These are phyloP conservation scores for Fusarium irregulare DNA, from an alignment of 2,329 filamentous ascomycete species.

Conservation along the genomic window DNA sequence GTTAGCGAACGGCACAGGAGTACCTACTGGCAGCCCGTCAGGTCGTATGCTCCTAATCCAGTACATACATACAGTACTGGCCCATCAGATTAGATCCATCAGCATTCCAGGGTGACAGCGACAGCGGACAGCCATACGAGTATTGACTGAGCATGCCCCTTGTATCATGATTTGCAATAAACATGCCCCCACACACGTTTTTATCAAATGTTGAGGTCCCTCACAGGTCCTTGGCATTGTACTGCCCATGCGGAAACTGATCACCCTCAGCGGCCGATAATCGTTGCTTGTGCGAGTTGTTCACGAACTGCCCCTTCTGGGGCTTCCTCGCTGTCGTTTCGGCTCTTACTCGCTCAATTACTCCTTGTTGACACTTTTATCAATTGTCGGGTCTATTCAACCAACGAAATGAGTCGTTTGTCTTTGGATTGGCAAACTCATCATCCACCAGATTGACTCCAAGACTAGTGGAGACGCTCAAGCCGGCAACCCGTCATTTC, in stretches of 20 bases:
- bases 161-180: constrained; percentile 5
- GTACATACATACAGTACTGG: neutral
- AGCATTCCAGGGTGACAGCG: constrained; percentile 2
- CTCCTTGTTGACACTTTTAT: neutral
- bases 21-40: constrained; percentile 10
- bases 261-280: neutral
- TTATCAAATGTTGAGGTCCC: constrained; percentile 16
- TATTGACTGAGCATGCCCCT: neutral
- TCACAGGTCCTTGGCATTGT: neutral
- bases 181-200: constrained; percentile 10
- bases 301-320: constrained; percentile 16
- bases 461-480: constrained; percentile 16
- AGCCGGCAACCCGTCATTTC: constrained; percentile 17
- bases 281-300: neutral
- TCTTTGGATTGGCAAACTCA: constrained; percentile 32
- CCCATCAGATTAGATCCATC: constrained; percentile 30
- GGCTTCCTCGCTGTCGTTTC: constrained; percentile 5
- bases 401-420: constrained; percentile 25
- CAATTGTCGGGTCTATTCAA: constrained; percentile 8
- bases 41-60: constrained; percentile 3
- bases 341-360: constrained; percentile 36
- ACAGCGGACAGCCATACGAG: neutral
- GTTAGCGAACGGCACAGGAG: constrained; percentile 4
- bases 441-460: constrained; percentile 33
- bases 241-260: neutral